Base-by-base conservation (phyloP, 352 stramenopile species). In the Aphanomyces invadans region DNA sequence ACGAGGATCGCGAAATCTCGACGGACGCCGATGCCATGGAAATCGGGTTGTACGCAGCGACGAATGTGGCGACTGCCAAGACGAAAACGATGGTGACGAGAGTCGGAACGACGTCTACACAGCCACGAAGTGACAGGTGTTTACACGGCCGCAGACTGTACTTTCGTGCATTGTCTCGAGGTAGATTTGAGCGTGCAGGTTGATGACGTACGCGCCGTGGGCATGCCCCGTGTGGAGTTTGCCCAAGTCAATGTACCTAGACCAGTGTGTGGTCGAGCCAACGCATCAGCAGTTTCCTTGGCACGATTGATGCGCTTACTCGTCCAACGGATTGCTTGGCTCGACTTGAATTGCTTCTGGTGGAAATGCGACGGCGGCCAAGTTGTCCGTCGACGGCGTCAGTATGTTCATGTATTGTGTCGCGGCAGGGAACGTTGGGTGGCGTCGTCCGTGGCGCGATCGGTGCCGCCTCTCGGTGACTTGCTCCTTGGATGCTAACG, bases 101-200 rank as follows among this genome's bases (percentile, higher is more conserved):
- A 29, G 12, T 28, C 21, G 32, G 55, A 1, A 64, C 17, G 1
- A 64, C 55, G 36, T 64, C 55, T 64, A 64, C 55, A 12, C n/a
- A 44, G 29, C 7, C 21, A 51, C 10, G 28, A 10, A 51, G 19
- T 3, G 5, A 28, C 19, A 32, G n/a, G n/a, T 57, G 10, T 38
- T 21, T 29, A 38, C 21, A 1, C 10, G 19, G 29, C 36, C 33
- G 17, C 1, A 28, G 33, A 63, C 2, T 26, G 33, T 64, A 64
- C 55, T 33, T 32, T 64, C 38, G 33, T 21, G 33, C 55, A 64
- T 64, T 7, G 55, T 64, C 36, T 64, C 55, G 9, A 64, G 36
- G 23, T 64, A 64, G 23, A 52, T 64, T 33, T 64, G 55, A 21
- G 55, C 31, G 29, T 64, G n/a, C 17, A 64, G 23, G 21, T 64